Evolutionary conservation across 2,329 filamentous ascomycete genomes (phyloP).

Genomic region (Alternaria gansuensis): DNA sequence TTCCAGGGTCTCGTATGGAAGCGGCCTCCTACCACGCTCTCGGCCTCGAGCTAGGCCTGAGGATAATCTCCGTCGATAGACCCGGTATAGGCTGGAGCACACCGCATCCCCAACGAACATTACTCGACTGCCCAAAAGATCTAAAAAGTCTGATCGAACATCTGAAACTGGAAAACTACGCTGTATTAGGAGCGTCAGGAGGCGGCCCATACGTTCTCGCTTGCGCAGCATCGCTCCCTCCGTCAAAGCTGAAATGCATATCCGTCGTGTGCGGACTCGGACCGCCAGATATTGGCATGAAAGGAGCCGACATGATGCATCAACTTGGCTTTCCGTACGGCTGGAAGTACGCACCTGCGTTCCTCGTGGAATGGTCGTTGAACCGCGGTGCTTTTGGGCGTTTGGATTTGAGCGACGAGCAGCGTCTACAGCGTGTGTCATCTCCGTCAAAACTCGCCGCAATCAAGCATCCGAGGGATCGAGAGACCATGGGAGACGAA

Average conservation of each 20-base stretch:
- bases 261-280: constrained; percentile 46
- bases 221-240: constrained; percentile 36
- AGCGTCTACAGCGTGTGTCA: constrained; percentile 25
- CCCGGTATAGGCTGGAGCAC: constrained; percentile 44
- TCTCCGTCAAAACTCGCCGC: not conserved
- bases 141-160: constrained; percentile 33
- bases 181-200: constrained; percentile 46
- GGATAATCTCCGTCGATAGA: constrained; percentile 42
- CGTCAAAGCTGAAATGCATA: constrained; percentile 33
- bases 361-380: constrained; percentile 39
- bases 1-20: constrained; percentile 46
- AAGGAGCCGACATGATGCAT: constrained; percentile 34
- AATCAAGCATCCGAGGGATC: constrained; percentile 34
- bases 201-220: constrained; percentile 47
- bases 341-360: constrained; percentile 35
- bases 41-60: constrained; percentile 31
- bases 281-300: constrained; percentile 50
- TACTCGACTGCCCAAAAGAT: constrained; percentile 39
- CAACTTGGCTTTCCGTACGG: constrained; percentile 45
- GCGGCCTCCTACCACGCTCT: constrained; percentile 35
- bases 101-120: constrained; percentile 28
- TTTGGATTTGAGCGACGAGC: constrained; percentile 49
- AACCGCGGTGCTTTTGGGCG: constrained; percentile 31
- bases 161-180: constrained; percentile 33
- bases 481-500: constrained; percentile 32